Base-by-base conservation (phyloP, 768 basidiomycete species). In the Cyathus striatus region DNA sequence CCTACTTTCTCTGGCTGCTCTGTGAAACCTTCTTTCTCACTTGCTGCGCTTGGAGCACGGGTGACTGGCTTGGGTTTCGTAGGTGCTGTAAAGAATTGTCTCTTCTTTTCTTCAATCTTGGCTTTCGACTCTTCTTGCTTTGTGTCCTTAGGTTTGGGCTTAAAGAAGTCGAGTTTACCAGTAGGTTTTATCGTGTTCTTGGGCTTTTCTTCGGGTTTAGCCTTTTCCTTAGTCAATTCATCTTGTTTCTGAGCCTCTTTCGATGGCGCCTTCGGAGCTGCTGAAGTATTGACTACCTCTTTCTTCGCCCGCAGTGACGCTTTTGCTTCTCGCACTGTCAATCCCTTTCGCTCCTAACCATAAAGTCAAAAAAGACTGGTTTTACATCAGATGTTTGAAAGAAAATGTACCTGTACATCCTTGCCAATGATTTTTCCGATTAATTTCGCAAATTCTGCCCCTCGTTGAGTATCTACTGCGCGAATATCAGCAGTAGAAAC, bases 381-480 rank as follows among this genome's bases (percentile, higher is more conserved):
- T 23, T 20, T 13, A 5, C 33, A 20, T n/a, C n/a, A n/a, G n/a
- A n/a, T n/a, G n/a, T n/a, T n/a, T n/a, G n/a, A n/a, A n/a, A n/a
- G n/a, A n/a, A n/a, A 37, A 45, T 50, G 35, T 17, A 79, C 81
- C 63, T 73, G 66, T 9, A 81, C 72, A 14, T 53, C 58, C 23
- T 47, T 46, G 12, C 53, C 53, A 21, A 59, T 46, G 7, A 81
- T 62, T 50, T 72, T 78, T 1, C 83, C 83, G 6, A 76, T 61
- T 12, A 51, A 58, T 7, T 52, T 36, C 12, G 66, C 65, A 41
- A 70, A 61, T 40, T 71, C 70, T 1, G 59, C 45, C 0, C 68
- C 76, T 43, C 70, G 67, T 22, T 64, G 55, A 17, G 54, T 65
- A 52, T 80, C 76, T 3, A 61, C 61, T 9, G 57, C 55, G 6